A percentile compares a stretch with the other conserved stretches of the same genome.
Conservation (phyloP, 495 filamentous ascomycete genomes). For the Astrothelium macrocarpum region DNA sequence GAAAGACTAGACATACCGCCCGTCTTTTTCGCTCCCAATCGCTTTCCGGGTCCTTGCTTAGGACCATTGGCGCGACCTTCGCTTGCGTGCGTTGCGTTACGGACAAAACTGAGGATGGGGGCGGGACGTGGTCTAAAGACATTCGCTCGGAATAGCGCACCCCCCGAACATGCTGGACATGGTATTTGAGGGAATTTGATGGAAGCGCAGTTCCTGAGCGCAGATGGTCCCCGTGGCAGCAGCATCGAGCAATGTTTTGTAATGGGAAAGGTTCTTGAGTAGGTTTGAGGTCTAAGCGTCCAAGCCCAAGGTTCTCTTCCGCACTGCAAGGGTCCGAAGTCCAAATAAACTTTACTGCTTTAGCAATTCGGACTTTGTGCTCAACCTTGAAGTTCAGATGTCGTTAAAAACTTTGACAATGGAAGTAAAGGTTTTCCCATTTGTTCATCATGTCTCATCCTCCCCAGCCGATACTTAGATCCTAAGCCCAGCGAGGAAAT, state of each 20-base stretch:
- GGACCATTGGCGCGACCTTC: constrained; percentile 79
- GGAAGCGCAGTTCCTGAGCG: not conserved
- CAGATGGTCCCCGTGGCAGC: not conserved
- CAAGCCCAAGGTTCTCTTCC: not conserved
- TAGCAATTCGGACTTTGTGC: too few relatives aligned
- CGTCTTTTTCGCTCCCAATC: constrained; percentile 86
- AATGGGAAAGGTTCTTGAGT: not conserved
- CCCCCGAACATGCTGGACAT: constrained; percentile 11
- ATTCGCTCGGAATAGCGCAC: not conserved
- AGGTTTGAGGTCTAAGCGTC: not conserved
- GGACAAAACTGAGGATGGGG: constrained; percentile 30
- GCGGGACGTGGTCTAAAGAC: not conserved
- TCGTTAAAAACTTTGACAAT: too few relatives aligned
- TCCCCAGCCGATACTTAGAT: too few relatives aligned
- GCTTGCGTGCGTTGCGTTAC: constrained; percentile 75
- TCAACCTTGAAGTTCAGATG: too few relatives aligned
- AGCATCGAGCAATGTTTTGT: not conserved
- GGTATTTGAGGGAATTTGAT: not conserved
- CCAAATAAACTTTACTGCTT: too few relatives aligned
- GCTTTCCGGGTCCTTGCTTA: constrained; percentile 83
- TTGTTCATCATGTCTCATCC: too few relatives aligned
- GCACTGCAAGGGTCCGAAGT: not conserved
- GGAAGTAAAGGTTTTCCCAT: too few relatives aligned
- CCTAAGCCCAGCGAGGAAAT: too few relatives aligned
- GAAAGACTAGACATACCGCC: constrained; percentile 46